Evolutionary conservation across 345 rosid genomes (phyloP), one percentile per base, ranked within the genome.

Genomic region (Aquilaria yunnanensis): DNA sequence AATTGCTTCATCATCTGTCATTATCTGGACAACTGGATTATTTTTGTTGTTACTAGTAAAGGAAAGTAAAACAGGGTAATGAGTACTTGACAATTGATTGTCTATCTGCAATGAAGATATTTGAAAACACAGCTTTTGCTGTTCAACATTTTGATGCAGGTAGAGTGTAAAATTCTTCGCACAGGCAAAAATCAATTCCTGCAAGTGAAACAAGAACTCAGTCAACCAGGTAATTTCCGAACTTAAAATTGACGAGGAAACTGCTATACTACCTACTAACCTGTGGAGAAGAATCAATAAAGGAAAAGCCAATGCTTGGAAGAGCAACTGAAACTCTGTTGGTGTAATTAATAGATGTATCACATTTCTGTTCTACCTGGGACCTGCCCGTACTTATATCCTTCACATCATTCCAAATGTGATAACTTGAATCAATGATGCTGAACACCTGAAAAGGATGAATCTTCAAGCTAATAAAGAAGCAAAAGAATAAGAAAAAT

Each of bases 121-220:
- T 64, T 80, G 84, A 80, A 88, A 83, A 63, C 76, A 82, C 73
- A 87, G 77, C 74, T 77, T 84, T 74, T 87, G 98, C 71, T 78
- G 93, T 74, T 87, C 96, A 65, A 84, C 70, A 72, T 88, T 87
- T 78, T 89, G 98, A 63, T 71, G 80, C 51, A 92, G 68, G 41
- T 87, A 78, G 59, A 87, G 45, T 14, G 74, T 75, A 57, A 89
- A 68, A 74, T 81, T 82, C 78, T 79, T 83, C 45, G 87, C 88
- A 79, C 89, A 85, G 45, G 83, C 96, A 80, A 82, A 92, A 70
- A 92, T 82, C 78, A 92, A 69, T 72, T 92, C 98, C 98, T 92
- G 67, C 63, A 66, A 81, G 68, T 69, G 60, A 58, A 63, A 60
- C 34, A 67, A 71, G 51, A 68, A 51, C 32, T 58, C 46, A 59